Conservation (phyloP, 768 basidiomycete species). For the Tricholoma hemisulphureum region DNA sequence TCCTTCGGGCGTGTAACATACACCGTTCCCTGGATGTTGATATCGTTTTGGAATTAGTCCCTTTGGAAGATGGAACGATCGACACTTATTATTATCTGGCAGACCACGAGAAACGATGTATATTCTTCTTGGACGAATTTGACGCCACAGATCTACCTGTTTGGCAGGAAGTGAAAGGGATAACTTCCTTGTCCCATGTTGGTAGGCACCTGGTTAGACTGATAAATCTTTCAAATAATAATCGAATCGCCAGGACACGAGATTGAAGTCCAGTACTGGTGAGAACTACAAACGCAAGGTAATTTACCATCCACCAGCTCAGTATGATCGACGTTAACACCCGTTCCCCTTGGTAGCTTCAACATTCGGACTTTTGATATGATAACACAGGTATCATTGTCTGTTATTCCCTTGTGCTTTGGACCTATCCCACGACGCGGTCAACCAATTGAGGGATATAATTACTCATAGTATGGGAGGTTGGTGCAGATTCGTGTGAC, state of each 20-base stretch:
- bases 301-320: background rate
- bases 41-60: constrained; percentile 44
- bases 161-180: constrained; percentile 36
- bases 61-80: constrained; percentile 11
- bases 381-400: constrained; percentile 33
- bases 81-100: constrained; percentile 30
- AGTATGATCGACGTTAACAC: background rate
- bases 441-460: constrained; percentile 38
- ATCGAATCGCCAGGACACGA: constrained; percentile 29
- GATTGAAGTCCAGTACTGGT: constrained; percentile 45
- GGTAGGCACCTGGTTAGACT: constrained; percentile 28
- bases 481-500: constrained; percentile 7
- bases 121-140: constrained; percentile 56
- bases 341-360: background rate
- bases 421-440: constrained; percentile 20
- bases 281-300: background rate
- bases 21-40: constrained; percentile 36
- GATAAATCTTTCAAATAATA: background rate
- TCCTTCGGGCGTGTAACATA: constrained; percentile 22
- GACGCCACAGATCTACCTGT: constrained; percentile 28
- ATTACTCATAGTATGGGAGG: constrained; percentile 39
- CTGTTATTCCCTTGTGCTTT: constrained; percentile 33
- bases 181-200: constrained; percentile 36
- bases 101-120: constrained; percentile 41
- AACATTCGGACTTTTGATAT: background rate